These are phyloP conservation scores for Benincasa hispida DNA, from an alignment of 306 rosid species.

Conservation along the genomic window DNA sequence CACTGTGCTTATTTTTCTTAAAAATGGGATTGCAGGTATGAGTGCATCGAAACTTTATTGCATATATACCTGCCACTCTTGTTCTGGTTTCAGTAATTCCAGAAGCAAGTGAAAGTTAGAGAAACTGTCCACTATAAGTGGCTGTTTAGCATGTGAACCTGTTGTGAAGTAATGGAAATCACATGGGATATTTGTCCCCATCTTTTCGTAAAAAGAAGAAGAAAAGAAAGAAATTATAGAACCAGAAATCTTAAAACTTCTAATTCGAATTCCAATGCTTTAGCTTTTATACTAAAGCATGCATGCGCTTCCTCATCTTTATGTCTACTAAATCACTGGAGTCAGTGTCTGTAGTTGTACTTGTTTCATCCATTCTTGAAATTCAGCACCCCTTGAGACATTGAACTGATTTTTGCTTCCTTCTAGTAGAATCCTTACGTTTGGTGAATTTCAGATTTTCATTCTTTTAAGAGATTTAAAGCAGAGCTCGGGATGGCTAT, in stretches of 20 bases:
- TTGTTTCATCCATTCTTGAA: background rate
- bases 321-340: background rate
- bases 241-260: background rate
- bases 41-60: background rate
- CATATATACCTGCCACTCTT: background rate
- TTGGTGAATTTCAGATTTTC: background rate
- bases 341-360: background rate
- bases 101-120: background rate
- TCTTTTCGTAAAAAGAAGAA: background rate
- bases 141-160: background rate
- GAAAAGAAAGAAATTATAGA: background rate
- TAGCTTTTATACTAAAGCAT: background rate
- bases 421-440: background rate
- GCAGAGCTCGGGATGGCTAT: background rate
- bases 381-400: background rate
- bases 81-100: background rate
- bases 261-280: background rate
- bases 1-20: background rate
- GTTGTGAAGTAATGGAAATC: background rate
- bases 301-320: background rate
- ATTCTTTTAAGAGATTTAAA: background rate
- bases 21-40: conserved; percentile 1
- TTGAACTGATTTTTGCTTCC: background rate
- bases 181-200: background rate
- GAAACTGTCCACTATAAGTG: background rate